These are phyloP conservation scores for Elongisporangium undulatum DNA, from an alignment of 352 stramenopile genomes.

Conservation along the genomic window DNA sequence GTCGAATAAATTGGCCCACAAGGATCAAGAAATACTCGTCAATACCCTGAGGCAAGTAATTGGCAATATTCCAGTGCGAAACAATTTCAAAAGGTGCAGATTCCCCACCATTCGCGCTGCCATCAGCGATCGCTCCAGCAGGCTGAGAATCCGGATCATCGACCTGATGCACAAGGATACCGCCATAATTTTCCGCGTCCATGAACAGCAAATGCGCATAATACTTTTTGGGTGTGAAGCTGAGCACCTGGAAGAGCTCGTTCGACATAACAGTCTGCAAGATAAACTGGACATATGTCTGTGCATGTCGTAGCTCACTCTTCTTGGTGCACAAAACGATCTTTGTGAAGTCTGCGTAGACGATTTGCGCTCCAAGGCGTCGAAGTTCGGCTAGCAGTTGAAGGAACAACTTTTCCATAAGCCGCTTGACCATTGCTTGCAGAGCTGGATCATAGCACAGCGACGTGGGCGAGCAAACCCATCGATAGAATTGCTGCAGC, in stretches of 20 bases:
- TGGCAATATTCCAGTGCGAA: constrained; percentile 88
- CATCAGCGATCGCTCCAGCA: constrained; percentile 18
- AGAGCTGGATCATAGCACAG: constrained; percentile 94
- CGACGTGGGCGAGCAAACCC: constrained; percentile 89
- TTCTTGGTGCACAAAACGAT: constrained; percentile 73
- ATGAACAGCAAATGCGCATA: constrained; percentile 94
- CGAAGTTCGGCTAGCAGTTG: constrained; percentile 94
- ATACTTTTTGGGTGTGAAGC: constrained; percentile 73
- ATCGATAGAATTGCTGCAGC: constrained; percentile 96
- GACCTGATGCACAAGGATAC: constrained; percentile 68
- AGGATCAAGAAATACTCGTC: constrained; percentile 87
- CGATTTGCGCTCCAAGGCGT: constrained; percentile 91
- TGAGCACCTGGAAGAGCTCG: constrained; percentile 81
- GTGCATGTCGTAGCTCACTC: constrained; percentile 73
- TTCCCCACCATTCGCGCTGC: constrained; percentile 15
- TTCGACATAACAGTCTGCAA: constrained; percentile 88
- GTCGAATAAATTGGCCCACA: constrained; percentile 86
- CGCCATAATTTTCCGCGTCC: constrained; percentile 96
- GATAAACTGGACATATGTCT: constrained; percentile 95
- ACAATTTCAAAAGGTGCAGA: constrained; percentile 57
- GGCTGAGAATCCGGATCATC: constrained; percentile 14
- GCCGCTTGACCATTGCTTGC: constrained; percentile 89
- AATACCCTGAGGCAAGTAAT: constrained; percentile 79
- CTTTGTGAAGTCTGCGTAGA: constrained; percentile 87
- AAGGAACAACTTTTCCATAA: constrained; percentile 95